phyloP scores from a whole-genome alignment of 148 eudicot genomes.

The Camellia japonica region DNA sequence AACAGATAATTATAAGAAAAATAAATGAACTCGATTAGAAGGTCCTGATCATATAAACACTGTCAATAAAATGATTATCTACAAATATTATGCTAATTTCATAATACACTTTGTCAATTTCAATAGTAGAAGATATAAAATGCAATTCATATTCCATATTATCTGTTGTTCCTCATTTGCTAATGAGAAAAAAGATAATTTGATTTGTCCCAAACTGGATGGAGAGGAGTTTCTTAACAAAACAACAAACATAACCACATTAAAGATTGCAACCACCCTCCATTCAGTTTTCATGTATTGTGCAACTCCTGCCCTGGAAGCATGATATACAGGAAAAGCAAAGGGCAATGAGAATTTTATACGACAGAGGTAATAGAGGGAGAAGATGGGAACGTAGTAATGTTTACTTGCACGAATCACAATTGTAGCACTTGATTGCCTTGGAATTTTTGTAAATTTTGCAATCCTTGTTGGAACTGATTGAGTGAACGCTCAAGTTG shows the following conservation, averaged over 20 bases:
- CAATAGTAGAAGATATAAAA: no score
- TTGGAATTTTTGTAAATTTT: slow-evolving; percentile 70
- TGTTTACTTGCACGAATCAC: slow-evolving; percentile 9
- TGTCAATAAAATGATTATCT: no score
- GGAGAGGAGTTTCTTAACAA: background rate
- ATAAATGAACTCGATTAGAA: background rate
- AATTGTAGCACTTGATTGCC: slow-evolving; percentile 68
- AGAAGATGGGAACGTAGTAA: no score
- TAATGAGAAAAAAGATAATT: background rate
- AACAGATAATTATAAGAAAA: background rate
- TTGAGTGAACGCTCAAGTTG: slow-evolving; percentile 1
- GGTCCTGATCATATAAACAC: background rate
- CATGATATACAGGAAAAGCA: no score
- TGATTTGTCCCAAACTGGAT: background rate
- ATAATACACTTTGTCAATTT: no score
- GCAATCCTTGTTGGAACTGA: slow-evolving; percentile 80
- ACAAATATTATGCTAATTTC: no score
- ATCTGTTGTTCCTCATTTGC: background rate
- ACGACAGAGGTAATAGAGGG: no score
- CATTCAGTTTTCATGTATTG: no score
- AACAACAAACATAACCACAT: background rate
- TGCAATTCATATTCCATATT: background rate
- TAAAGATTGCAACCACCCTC: no score
- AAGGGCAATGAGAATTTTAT: no score
- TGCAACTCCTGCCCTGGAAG: no score